These are phyloP conservation scores for Helicostylum pulchrum DNA, from an alignment of 192 early-diverging fungal species.

Conservation along the genomic window DNA sequence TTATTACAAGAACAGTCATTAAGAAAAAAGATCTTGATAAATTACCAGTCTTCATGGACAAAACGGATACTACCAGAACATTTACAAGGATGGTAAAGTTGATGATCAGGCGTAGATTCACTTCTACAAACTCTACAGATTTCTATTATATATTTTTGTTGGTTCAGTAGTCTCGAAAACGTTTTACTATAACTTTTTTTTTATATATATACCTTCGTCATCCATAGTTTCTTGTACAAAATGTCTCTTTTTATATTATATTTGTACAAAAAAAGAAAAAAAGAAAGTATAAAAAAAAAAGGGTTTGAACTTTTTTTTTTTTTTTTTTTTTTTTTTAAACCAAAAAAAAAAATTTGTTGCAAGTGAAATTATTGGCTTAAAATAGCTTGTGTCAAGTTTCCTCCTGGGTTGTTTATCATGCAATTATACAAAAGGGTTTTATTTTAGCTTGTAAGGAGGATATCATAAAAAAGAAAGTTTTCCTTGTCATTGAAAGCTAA, in stretches of 20 bases:
- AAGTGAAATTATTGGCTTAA: too few relatives aligned
- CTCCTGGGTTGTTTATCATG: too few relatives aligned
- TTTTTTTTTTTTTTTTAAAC: too few relatives aligned
- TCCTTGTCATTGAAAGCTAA: too few relatives aligned
- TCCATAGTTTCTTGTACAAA: constrained; percentile 5
- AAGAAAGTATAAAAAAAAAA: neutral
- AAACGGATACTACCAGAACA: constrained; percentile 93
- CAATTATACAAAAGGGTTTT: too few relatives aligned
- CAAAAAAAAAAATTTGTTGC: too few relatives aligned
- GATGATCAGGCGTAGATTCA: constrained; percentile 73
- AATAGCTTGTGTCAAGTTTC: too few relatives aligned
- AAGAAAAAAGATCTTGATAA: neutral
- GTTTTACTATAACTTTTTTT: neutral
- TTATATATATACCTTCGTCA: constrained; percentile 12
- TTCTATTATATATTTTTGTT: constrained; percentile 35
- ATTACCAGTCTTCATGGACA: constrained; percentile 90
- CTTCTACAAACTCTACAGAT: constrained; percentile 84
- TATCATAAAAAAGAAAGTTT: too few relatives aligned
- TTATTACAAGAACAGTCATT: neutral
- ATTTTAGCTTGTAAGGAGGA: too few relatives aligned
- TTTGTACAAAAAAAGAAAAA: neutral
- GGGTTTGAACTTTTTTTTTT: too few relatives aligned
- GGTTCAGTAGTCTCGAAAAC: too few relatives aligned
- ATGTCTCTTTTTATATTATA: neutral
- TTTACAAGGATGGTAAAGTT: constrained; percentile 91